Percentiles rank a stretch among this genome's conserved stretches.
These are phyloP conservation scores for Phytopythium vexans DNA, from an alignment of 352 stramenopile genomes.

Conservation along the genomic window DNA sequence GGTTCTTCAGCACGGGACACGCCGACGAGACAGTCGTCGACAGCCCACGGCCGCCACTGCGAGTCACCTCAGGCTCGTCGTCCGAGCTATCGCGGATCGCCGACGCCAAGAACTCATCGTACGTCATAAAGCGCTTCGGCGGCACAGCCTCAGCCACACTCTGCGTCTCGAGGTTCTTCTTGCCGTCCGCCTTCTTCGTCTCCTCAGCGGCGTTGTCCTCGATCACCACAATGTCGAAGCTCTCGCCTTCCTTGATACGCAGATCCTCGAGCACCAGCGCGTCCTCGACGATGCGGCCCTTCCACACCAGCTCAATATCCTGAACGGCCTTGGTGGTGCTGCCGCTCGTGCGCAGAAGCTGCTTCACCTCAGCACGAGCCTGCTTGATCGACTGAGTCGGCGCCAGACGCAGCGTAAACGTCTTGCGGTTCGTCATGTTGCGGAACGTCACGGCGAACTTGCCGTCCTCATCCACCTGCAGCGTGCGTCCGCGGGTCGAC, in stretches of 20 bases:
- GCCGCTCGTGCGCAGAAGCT: slow-evolving; percentile 41
- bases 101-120: slow-evolving; percentile 74
- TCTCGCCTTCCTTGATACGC: slow-evolving; percentile 58
- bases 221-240: slow-evolving; percentile 67
- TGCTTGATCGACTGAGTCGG: slow-evolving; percentile 52
- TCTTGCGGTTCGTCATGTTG: slow-evolving; percentile 66
- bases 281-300: slow-evolving; percentile 57
- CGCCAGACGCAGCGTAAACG: slow-evolving; percentile 55
- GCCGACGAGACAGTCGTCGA: slow-evolving; percentile 25
- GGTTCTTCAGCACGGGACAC: slow-evolving; percentile 68
- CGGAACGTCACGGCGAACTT: slow-evolving; percentile 62
- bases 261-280: slow-evolving; percentile 39
- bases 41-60: not conserved
- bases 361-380: slow-evolving; percentile 53
- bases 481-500: slow-evolving; percentile 17
- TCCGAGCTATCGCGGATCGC: slow-evolving; percentile 49
- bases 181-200: slow-evolving; percentile 26
- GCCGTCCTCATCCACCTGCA: slow-evolving; percentile 49
- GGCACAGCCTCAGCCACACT: slow-evolving; percentile 10
- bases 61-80: slow-evolving; percentile 20
- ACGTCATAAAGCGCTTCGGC: slow-evolving; percentile 73
- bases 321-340: slow-evolving; percentile 26
- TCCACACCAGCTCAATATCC: slow-evolving; percentile 62
- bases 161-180: slow-evolving; percentile 28
- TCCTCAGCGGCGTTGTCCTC: slow-evolving; percentile 34